phyloP scores from a whole-genome alignment of 192 early-diverging fungal genomes.

The Coemansia sp. region DNA sequence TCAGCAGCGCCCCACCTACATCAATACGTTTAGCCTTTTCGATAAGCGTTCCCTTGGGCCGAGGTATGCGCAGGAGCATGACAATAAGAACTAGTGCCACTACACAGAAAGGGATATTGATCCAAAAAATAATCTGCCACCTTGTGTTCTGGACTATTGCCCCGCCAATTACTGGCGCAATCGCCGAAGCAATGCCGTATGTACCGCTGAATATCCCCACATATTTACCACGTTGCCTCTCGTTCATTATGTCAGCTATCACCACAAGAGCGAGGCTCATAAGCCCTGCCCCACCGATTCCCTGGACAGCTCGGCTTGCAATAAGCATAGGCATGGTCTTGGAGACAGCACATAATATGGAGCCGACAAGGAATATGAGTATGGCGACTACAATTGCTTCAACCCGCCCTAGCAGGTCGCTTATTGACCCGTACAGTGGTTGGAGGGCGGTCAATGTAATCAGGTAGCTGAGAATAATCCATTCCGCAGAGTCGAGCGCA shows the following conservation, averaged over 20 bases:
- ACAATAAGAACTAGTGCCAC: slow-evolving; percentile 57
- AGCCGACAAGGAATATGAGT: slow-evolving; percentile 46
- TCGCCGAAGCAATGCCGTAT: slow-evolving; percentile 59
- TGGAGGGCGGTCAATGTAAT: slow-evolving; percentile 67
- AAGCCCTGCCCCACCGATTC: slow-evolving; percentile 68
- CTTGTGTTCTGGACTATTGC: slow-evolving; percentile 62
- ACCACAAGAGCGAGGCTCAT: slow-evolving; percentile 67
- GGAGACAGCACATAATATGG: slow-evolving; percentile 40
- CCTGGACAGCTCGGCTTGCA: slow-evolving; percentile 66
- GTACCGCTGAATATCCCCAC: slow-evolving; percentile 61
- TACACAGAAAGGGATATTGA: slow-evolving; percentile 72
- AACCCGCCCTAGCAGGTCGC: slow-evolving; percentile 66
- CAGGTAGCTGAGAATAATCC: slow-evolving; percentile 80
- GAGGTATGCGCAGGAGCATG: slow-evolving; percentile 62
- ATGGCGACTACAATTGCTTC: slow-evolving; percentile 36
- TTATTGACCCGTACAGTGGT: slow-evolving; percentile 76
- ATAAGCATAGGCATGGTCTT: slow-evolving; percentile 59
- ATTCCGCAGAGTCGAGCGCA: slow-evolving; percentile 64
- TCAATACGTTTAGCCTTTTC: slow-evolving; percentile 57
- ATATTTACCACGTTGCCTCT: slow-evolving; percentile 72
- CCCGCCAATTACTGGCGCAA: slow-evolving; percentile 72
- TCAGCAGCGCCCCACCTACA: slow-evolving; percentile 49
- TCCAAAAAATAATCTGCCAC: slow-evolving; percentile 75
- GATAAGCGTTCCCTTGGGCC: slow-evolving; percentile 29
- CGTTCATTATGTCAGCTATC: slow-evolving; percentile 69